Conservation (phyloP, 2,329 filamentous ascomycete species). For the Fonsecaea nubica region DNA sequence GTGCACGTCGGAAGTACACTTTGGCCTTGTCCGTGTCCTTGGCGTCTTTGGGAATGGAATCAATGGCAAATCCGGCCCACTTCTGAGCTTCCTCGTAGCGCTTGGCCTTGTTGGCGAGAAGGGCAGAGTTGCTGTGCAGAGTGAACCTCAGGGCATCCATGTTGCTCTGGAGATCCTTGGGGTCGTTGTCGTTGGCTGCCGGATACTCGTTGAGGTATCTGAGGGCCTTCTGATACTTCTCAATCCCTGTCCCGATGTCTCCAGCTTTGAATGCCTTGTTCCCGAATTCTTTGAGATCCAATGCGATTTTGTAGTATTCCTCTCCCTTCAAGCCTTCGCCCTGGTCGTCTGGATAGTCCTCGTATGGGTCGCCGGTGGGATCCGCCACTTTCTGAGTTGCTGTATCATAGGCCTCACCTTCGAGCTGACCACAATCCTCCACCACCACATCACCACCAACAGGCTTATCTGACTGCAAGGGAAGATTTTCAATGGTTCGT, state of each 20-base stretch:
- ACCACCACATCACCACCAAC: slow-evolving; percentile 76
- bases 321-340: slow-evolving; percentile 68
- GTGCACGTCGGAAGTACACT: slow-evolving; percentile 81
- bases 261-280: slow-evolving; percentile 89
- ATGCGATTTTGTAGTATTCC: slow-evolving; percentile 77
- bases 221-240: slow-evolving; percentile 93
- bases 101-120: slow-evolving; percentile 82
- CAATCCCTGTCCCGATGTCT: slow-evolving; percentile 72
- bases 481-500: slow-evolving; percentile 85
- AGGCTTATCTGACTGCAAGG: slow-evolving; percentile 77
- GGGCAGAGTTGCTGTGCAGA: slow-evolving; percentile 85
- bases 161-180: slow-evolving; percentile 69
- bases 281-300: slow-evolving; percentile 86
- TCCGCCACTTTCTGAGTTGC: slow-evolving; percentile 75
- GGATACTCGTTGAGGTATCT: slow-evolving; percentile 88
- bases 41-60: slow-evolving; percentile 65
- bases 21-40: slow-evolving; percentile 83
- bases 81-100: slow-evolving; percentile 73
- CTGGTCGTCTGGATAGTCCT: slow-evolving; percentile 91
- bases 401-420: slow-evolving; percentile 70
- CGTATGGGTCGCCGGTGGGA: slow-evolving; percentile 84
- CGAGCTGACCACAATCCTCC: slow-evolving; percentile 83
- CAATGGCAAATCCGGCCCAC: slow-evolving; percentile 75
- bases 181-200: slow-evolving; percentile 70
- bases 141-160: slow-evolving; percentile 79